Base-by-base conservation (phyloP, 1,284 basidiomycete genomes). In the Ustilago vetiveriae region DNA sequence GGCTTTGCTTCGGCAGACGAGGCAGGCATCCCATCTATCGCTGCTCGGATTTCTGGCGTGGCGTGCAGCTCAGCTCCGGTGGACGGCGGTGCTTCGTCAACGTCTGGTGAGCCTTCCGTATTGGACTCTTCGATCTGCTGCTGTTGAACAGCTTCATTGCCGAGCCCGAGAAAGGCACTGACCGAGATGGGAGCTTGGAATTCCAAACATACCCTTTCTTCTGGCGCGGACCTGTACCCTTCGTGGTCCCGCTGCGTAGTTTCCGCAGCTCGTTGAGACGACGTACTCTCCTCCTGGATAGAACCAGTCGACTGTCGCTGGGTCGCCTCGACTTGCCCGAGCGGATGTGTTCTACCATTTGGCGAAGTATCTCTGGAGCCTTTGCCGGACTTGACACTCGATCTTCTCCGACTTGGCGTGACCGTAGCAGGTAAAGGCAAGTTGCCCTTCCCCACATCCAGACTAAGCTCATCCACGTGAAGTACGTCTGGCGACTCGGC, bases 21-120 rank as follows among this genome's bases (percentile, higher is more conserved):
- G 19, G 50, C 40, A 9, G 60, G 60, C 60, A 64, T 47, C 8
- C 60, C 60, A 14, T 64, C 60, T 16, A 64, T 56, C 3, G 51
- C 32, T 21, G 30, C 24, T 10, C 37, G 21, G 4, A 21, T 3
- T n/a, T 24, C 19, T n/a, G 36, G 29, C 16, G 41, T 30, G 37
- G 24, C 37, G 2, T 23, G 36, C 5, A 6, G 6, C 30, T 22
- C n/a, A 23, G 36, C 24, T 16, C 14, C n/a, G 9, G 33, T 16
- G 19, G 27, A 17, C 8, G 36, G 8, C 8, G 36, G 6, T 13
- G 36, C 3, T 13, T 38, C 36, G 29, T 21, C 11, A 22, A 22
- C n/a, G 13, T 40, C 41, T 6, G 19, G 2, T 14, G 4, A 14
- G 16, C 24, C 19, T 33, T 46, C n/a, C 14, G 41, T 22, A 17